Evolutionary conservation across 2,329 filamentous ascomycete species (phyloP).

Genomic region (Cladophialophora carrionii): DNA sequence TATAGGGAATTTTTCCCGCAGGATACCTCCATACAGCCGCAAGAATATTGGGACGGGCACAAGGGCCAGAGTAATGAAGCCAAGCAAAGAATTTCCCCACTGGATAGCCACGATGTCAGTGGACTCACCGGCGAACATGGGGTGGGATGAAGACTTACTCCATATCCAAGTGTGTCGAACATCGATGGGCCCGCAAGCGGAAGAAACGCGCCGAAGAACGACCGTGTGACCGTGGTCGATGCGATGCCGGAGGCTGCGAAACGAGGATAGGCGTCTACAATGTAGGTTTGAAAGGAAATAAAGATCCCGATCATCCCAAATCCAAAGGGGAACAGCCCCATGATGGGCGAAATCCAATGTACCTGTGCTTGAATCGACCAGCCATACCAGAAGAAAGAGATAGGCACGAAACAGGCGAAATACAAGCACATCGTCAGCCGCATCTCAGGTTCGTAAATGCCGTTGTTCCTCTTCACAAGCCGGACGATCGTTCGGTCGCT

Average conservation of each 20-base stretch:
- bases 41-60: constrained; percentile 12
- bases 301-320: constrained; percentile 67
- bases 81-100: constrained; percentile 19
- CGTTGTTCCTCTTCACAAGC: constrained; percentile 7
- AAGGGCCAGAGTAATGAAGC: constrained; percentile 15
- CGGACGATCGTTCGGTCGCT: constrained; percentile 9
- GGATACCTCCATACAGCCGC: constrained; percentile 4
- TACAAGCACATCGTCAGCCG: constrained; percentile 73
- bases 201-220: constrained; percentile 11
- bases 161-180: constrained; percentile 15
- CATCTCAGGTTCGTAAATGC: constrained; percentile 77
- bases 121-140: not conserved
- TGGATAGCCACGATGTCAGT: constrained; percentile 4
- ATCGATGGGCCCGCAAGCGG: constrained; percentile 14
- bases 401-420: constrained; percentile 66
- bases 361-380: constrained; percentile 72
- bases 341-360: constrained; percentile 54
- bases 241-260: constrained; percentile 46
- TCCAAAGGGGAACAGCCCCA: constrained; percentile 56
- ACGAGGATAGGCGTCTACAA: constrained; percentile 63
- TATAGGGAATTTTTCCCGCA: constrained; percentile 12
- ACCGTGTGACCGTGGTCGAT: constrained; percentile 8
- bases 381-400: constrained; percentile 83
- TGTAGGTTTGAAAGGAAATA: constrained; percentile 82
- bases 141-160: constrained; percentile 6